Evolutionary conservation across 768 basidiomycete species (phyloP), one percentile per base, ranked within the genome.

Genomic region (Mycena rebaudengoi): DNA sequence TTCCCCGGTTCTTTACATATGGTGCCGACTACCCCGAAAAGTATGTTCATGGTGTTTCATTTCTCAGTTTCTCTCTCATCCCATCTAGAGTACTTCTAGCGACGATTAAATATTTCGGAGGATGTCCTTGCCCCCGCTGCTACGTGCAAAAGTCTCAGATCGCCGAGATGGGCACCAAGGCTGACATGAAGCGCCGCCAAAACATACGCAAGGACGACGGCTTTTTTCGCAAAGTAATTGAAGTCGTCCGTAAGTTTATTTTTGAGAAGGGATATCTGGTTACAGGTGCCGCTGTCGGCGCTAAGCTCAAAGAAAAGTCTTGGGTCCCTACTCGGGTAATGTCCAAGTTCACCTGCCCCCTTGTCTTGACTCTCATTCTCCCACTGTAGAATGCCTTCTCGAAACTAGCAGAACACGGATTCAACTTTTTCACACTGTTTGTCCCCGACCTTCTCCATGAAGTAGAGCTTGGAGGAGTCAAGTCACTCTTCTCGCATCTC

Each of bases 391-490:
- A 74, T 70, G 74, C 78, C 0, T 79, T 80, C 56, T 73, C 74
- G 0, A 30, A 54, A 11, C 62, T 59, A 71, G 20, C 28, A 0
- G 33, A 49, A 4, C 35, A 41, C 29, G 71, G 70, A 0, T 73
- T 78, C 45, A 70, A 78, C 43, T 66, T 74, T 20, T 78, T 63
- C 37, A 3, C 39, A 2, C 72, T 79, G 53, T 73, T 80, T 39
- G 73, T 75, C 0, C 69, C 73, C 0, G 79, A 82, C 62, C 53
- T 82, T 5, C 33, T 83, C 45, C 81, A 82, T 60, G 79, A 82
- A 56, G 71, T 81, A 44, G 79, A 81, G 58, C 62, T 81, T 12
- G 78, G 80, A 7, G 72, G 77, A 0, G 79, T 75, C 75, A 82
- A 81, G 60, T 65, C 75, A 2, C 25, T 77, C 4, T 77, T 81